Evolutionary conservation across 177 flowering plant species (phyloP), one percentile per base, ranked within the genome.

Genomic region (Vitis hybrid): DNA sequence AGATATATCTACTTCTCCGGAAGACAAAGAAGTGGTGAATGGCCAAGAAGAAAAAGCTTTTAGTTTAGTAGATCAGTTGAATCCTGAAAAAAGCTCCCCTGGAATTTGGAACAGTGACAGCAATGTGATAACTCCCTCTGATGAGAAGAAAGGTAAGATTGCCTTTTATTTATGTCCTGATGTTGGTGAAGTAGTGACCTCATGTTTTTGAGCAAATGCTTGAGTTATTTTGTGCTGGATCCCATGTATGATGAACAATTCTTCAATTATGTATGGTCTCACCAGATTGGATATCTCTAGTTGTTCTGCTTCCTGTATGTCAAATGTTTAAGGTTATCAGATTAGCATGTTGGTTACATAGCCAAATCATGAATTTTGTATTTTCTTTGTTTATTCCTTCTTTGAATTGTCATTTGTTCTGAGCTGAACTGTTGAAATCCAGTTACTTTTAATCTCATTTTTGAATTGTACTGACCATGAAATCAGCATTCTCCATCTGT

Each of bases 81-180:
- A 0, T 61, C 34, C 58, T 45, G 45, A 14, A 20, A 50, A 60
- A 26, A 61, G 50, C 59, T 69, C 72, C 55, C 49, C 15, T 19
- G 15, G 58, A 19, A n/a, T n/a, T 10, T 56, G 29, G 19, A 51
- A 29, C 26, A 29, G 2, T 50, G 34, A 15, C 13, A 71, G 49
- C 13, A 0, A 52, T 54, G 22, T 12, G 6, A 6, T 3, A 20
- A 9, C 48, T 15, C n/a, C 2, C 53, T 3, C 5, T 60, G 55
- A 22, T 45, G 14, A 14, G 20, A 11, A 68, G 56, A 19, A 58
- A 69, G 72, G 65, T 59, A 61, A 51, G 2, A 50, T 26, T 5
- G 45, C 45, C 45, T 39, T 39, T 69, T 50, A 14, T 10, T 59
- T 60, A 18, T 58, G 31, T 5, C 49, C 20, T 19, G 11, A 15